A percentile compares a stretch with the other conserved stretches of the same genome.
Evolutionary conservation across 345 rosid genomes (phyloP).

Genomic region (Erodium maritimum): DNA sequence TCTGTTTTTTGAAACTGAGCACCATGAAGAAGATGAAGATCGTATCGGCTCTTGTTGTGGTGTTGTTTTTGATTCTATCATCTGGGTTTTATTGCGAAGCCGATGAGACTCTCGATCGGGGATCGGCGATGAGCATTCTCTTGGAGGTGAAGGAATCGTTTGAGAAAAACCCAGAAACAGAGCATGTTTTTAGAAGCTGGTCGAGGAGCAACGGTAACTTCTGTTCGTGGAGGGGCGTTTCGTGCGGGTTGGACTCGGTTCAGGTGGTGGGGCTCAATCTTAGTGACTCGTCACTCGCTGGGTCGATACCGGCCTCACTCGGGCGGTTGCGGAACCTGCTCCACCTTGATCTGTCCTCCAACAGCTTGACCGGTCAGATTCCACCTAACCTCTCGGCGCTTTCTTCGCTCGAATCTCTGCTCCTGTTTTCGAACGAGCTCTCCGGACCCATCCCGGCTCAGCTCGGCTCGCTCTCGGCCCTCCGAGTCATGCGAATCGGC

Average conservation of each 20-base stretch:
- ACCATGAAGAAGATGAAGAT: too few species aligned
- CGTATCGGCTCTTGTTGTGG: too few species aligned
- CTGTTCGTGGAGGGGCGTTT: conserved; percentile 68
- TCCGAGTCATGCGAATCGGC: conserved; percentile 60
- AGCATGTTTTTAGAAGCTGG: conserved; percentile 44
- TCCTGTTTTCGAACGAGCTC: conserved; percentile 78
- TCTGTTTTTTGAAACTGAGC: too few species aligned
- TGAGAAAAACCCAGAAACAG: conserved; percentile 13
- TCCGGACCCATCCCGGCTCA: conserved; percentile 57
- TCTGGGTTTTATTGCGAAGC: conserved; percentile 17
- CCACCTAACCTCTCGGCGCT: conserved; percentile 79
- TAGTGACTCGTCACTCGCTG: conserved; percentile 49
- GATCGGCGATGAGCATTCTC: conserved; percentile 28
- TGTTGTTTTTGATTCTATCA: conserved; percentile 10
- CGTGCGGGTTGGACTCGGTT: conserved; percentile 32
- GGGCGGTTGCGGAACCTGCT: conserved; percentile 54
- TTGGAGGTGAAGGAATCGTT: conserved; percentile 49
- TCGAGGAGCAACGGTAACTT: conserved; percentile 28
- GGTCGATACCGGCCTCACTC: conserved; percentile 54
- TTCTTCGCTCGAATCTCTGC: conserved; percentile 57
- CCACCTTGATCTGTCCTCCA: conserved; percentile 91
- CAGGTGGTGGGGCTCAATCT: conserved; percentile 48
- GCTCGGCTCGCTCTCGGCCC: conserved; percentile 47
- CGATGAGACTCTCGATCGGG: conserved; percentile 14
- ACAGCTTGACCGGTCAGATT: conserved; percentile 67